Percentiles rank a stretch among this genome's conserved stretches.
phyloP scores from a whole-genome alignment of 73 alveolate species.

The Loxodes magnus region DNA sequence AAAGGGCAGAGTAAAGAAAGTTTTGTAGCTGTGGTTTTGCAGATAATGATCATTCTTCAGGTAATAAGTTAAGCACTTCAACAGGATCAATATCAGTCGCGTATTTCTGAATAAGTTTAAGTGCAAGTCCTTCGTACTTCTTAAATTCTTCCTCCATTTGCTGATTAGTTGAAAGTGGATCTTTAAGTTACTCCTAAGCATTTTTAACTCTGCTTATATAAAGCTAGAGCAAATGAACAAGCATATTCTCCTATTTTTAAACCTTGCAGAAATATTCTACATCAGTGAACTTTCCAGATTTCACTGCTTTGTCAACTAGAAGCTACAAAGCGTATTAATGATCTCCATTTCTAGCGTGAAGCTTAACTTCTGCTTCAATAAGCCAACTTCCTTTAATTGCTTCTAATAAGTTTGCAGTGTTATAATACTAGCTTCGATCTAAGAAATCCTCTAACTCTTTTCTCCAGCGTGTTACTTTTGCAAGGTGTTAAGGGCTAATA shows the following conservation, averaged over 20 bases:
- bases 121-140: neutral
- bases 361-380: constrained; percentile 11
- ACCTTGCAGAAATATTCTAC: constrained; percentile 12
- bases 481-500: neutral
- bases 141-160: neutral
- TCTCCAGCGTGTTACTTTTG: too few species aligned
- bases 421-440: neutral
- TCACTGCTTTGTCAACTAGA: neutral
- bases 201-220: neutral
- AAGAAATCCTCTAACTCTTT: neutral
- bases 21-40: neutral
- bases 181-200: neutral
- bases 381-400: constrained; percentile 1
- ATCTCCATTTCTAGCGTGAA: neutral
- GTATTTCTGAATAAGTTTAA: constrained; percentile 5
- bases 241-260: neutral
- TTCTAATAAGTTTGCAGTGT: neutral
- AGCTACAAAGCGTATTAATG: constrained; percentile 5
- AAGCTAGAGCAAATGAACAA: constrained; percentile 1
- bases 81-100: constrained; percentile 9
- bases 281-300: neutral
- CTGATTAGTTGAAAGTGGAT: neutral
- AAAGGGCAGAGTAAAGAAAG: constrained; percentile 4
- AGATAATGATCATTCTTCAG: constrained; percentile 11
- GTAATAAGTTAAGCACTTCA: constrained; percentile 1